Base-by-base conservation (phyloP, 164 flowering plant species). In the Cinnamomum chago region DNA sequence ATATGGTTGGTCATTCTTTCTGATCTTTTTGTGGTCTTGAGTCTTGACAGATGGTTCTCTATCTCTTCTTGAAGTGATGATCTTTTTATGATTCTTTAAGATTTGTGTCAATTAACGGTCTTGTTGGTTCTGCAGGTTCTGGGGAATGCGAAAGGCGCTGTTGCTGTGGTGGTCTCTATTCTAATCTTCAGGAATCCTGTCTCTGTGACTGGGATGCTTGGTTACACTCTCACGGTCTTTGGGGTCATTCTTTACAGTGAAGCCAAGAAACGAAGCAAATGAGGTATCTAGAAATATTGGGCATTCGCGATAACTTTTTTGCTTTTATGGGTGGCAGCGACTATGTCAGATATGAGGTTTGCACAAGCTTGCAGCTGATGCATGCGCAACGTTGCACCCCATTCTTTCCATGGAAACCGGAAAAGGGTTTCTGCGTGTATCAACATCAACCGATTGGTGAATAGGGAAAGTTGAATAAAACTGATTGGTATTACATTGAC, bases 121-220 rank as follows among this genome's bases (percentile, higher is more conserved):
- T 72, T 73, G 12, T 24, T 22, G 24, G 13, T 51, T 18, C 25
- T 66, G 33, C 92, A 95, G 97, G 98, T 95, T 6, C 89, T 95
- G 50, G 97, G 98, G 55, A 95, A 95, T 81, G 98, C 98, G 18
- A 95, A 93, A 81, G 98, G 98, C 3, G 98, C 97, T 22, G 97
- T 95, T 10, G 97, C 98, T 58, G 97, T 95, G 76, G 98, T 95
- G 14, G 84, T 95, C 72, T 95, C 98, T 40, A 93, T 95, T 77
- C 79, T 91, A 68, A 93, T 95, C 12, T 95, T 93, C 78, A 86
- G 85, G 81, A 95, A 93, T 79, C 98, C 98, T 0, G 97, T 95
- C 22, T 93, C 98, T 33, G 92, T 90, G 24, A 93, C 95, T 0
- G 98, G 98, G 69, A 93, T 95, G 97, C 85, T 93, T n/a, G 98